These are phyloP conservation scores for Sinapis alba DNA, from an alignment of 441 rosid genomes.

Conservation along the genomic window DNA sequence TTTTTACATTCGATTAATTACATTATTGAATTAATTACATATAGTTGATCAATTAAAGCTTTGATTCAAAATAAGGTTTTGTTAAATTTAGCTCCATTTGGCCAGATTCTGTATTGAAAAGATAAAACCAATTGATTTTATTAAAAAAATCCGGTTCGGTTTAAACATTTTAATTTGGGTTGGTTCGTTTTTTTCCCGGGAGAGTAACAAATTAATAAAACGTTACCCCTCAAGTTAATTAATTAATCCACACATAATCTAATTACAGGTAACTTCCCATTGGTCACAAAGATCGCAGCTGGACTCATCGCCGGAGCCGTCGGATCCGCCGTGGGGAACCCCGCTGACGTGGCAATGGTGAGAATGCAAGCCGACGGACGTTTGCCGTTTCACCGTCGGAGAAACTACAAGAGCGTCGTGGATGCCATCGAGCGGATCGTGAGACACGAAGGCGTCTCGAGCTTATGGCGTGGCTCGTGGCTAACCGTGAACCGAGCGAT, in stretches of 20 bases:
- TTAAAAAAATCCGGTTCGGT: not conserved
- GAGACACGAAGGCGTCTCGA: conserved; percentile 53
- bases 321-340: conserved; percentile 70
- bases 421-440: conserved; percentile 56
- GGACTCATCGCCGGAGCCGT: conserved; percentile 69
- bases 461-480: conserved; percentile 69
- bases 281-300: conserved; percentile 51
- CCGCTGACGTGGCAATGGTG: conserved; percentile 73
- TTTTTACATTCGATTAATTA: no score
- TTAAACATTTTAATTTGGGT: not conserved
- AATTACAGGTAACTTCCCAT: conserved; percentile 45
- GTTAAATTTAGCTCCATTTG: not conserved
- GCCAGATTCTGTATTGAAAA: not conserved
- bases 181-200: not conserved
- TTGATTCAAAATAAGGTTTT: no score
- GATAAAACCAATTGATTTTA: not conserved
- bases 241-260: not conserved
- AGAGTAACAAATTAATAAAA: not conserved
- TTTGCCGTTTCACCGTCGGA: conserved; percentile 51
- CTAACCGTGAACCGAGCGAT: conserved; percentile 69
- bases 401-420: conserved; percentile 59
- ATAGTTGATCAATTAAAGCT: no score
- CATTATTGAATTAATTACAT: no score
- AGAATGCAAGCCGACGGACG: conserved; percentile 79
- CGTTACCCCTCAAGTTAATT: not conserved